Evolutionary conservation across 257 asterid genomes (phyloP).

Genomic region (Nicotiana obtusifolia): DNA sequence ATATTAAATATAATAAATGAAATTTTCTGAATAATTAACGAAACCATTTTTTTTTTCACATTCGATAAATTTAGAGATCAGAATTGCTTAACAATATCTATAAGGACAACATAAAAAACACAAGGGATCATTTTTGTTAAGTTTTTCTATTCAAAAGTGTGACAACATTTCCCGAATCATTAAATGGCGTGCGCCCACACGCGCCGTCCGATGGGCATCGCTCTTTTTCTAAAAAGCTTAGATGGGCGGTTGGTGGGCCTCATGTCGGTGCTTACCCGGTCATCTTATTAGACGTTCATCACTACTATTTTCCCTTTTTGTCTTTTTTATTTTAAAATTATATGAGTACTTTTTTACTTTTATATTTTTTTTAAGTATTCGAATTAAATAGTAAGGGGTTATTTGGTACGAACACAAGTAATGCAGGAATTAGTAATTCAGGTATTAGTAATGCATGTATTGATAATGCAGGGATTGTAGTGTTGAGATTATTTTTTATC

Average conservation of each 20-base stretch:
- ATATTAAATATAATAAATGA: no score
- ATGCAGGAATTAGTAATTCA: no score
- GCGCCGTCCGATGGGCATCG: constrained; percentile 1
- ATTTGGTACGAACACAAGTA: no score
- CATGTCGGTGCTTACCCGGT: constrained; percentile 24
- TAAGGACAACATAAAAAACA: no score
- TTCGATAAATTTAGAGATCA: no score
- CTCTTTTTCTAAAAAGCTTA: constrained; percentile 6
- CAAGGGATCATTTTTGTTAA: no score
- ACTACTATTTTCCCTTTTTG: background rate
- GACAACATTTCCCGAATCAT: background rate
- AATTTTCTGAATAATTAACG: no score
- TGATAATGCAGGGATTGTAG: no score
- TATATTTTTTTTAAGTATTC: background rate
- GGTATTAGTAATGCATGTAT: no score
- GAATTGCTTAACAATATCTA: no score
- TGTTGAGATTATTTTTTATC: no score
- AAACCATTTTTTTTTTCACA: no score
- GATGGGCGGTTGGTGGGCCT: constrained; percentile 27
- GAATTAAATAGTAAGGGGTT: background rate
- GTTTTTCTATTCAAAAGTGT: background rate
- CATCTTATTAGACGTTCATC: background rate
- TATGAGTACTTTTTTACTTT: background rate
- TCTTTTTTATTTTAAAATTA: background rate
- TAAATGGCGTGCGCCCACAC: background rate